These are phyloP conservation scores for Lonicera japonica DNA, from an alignment of 129 eudicot species.

Conservation along the genomic window DNA sequence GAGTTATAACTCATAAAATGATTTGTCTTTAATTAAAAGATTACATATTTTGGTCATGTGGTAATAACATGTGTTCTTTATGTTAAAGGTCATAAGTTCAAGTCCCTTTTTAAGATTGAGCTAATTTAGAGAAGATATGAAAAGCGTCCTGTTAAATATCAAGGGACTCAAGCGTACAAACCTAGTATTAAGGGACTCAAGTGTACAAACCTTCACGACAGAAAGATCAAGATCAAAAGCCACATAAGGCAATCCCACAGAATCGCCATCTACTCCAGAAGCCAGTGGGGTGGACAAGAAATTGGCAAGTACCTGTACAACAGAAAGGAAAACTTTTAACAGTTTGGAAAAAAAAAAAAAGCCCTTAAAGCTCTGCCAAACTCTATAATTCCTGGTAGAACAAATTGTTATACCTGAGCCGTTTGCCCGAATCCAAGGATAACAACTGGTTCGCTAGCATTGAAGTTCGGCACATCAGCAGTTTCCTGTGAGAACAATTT, in stretches of 20 bases:
- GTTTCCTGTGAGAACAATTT: slow-evolving; percentile 36
- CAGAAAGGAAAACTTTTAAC: background rate
- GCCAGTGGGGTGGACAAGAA: slow-evolving; percentile 83
- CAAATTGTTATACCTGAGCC: slow-evolving; percentile 65
- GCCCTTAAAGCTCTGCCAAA: background rate
- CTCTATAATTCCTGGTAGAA: background rate
- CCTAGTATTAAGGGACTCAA: background rate
- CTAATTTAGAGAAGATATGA: too few relatives aligned
- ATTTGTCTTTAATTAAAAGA: too few relatives aligned
- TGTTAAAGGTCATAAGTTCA: too few relatives aligned
- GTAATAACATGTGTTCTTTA: too few relatives aligned
- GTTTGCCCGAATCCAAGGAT: slow-evolving; percentile 94
- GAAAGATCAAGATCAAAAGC: slow-evolving; percentile 94
- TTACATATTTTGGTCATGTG: too few relatives aligned
- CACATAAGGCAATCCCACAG: slow-evolving; percentile 83
- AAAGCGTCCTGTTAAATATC: too few relatives aligned
- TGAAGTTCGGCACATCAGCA: slow-evolving; percentile 53
- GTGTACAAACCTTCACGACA: slow-evolving; percentile 64
- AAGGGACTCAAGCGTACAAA: too few relatives aligned
- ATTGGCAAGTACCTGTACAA: slow-evolving; percentile 86
- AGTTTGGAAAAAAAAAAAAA: slow-evolving; percentile 6
- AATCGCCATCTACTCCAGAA: slow-evolving; percentile 65
- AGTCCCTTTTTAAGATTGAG: too few relatives aligned
- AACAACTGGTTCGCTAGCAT: slow-evolving; percentile 76
- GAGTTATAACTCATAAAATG: too few relatives aligned